Base-by-base conservation (phyloP, 176 grass and related monocot species). In the Juncus effusus region DNA sequence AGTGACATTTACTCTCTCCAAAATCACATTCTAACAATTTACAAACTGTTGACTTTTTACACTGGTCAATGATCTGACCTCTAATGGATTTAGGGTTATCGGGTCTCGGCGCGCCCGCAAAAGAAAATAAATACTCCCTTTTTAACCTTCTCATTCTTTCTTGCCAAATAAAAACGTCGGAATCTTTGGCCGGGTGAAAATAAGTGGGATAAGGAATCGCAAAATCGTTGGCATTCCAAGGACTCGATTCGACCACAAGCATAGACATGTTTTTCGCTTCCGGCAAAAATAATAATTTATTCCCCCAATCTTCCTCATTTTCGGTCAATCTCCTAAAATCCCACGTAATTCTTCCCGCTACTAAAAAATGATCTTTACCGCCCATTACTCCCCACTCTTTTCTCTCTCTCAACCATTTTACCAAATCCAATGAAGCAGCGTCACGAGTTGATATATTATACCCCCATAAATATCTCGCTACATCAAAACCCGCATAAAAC, bases 1-100 rank as follows among this genome's bases (percentile, higher is more conserved):
- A 96, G 61, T 91, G 92, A 55, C 92, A 96, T 54, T 96, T 96
- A 80, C 87, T 96, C 74, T 91, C 92, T 10, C 87, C 92, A 81
- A 88, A 83, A 70, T 88, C 92, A 77, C 92, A 96, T 60, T 96
- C 87, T 67, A 96, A 52, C 62, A 96, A 79, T 78, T 77, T 96
- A 55, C 92, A 91, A 10, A 68, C 72, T 37, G 59, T 86, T 10
- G 92, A 96, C 51, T 54, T 65, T 78, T 62, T 91, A 85, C 92
- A 96, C 73, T 96, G 87, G 62, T 91, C 76, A 0, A 96, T 91
- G 63, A 96, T 75, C 51, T 91, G 77, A 45, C 87, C 85, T 68
- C 92, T 81, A 45, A 96, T 96, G 7, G 92, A 96, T 77, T 68
- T 85, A 0, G 82, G 82, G 75, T 96, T 90, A 64, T 82, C 92